Base-by-base conservation (phyloP, 1,284 basidiomycete species). In the Apiotrichum siamense region DNA sequence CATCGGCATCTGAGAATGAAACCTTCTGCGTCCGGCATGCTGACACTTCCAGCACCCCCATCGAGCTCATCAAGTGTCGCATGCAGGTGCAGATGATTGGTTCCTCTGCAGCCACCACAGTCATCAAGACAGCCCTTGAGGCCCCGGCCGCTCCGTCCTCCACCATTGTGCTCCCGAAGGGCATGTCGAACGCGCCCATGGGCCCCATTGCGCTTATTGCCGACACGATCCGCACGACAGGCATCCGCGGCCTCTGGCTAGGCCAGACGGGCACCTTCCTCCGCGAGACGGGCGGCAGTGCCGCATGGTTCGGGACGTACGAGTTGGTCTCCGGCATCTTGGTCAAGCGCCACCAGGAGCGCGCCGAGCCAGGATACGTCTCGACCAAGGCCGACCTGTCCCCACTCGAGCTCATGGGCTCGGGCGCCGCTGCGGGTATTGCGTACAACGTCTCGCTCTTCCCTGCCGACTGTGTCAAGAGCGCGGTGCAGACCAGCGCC, bases 391-490 rank as follows among this genome's bases (percentile, higher is more conserved):
- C 67, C 50, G 82, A 86, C 57, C 78, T 92, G 37, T 69, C 77
- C 25, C 79, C 85, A 0, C 85, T 84, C 80, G 86, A 97, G 72
- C 85, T 91, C 10, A 90, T 91, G 35, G 58, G 86, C 0, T 80
- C 87, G 1, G 94, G 93, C 15, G 93, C 91, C 4, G 79, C 83
- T 43, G 90, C 92, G 1, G 94, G 94, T 5, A 84, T 88, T 12
- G 78, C 81, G 52, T 97, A 91, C 77, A 94, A 90, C 63, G 76
- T 93, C 63, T 79, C 85, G 18, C 64, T 72, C 26, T 96, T 93
- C 77, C 92, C 91, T 0, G 92, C 92, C 13, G 94, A 98, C 73
- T 87, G 87, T 31, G 82, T 97, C 66, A 98, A 98, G 77, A 90
- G 86, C 60, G 82, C 90, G 39, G 88, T 98, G 72, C 94, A 97